Evolutionary conservation across 2,329 filamentous ascomycete genomes (phyloP), one percentile per base, ranked within the genome.

Genomic region (Cercospora sojina): DNA sequence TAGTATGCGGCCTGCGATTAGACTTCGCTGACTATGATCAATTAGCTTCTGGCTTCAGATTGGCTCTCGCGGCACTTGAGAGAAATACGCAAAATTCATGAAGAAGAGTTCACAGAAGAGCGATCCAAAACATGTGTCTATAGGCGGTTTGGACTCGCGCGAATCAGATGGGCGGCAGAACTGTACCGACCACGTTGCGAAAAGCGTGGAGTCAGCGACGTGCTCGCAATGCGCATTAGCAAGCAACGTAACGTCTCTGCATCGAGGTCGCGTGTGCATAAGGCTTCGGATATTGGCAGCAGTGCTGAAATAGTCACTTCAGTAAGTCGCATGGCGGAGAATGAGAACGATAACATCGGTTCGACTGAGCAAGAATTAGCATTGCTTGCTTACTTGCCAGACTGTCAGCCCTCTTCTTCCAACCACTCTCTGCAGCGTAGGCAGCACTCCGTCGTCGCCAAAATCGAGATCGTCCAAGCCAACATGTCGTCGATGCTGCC

Each of bases 391-490:
- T 12, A 80, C 80, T 51, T 78, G 75, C 79, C 80, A 84, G 5
- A 83, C 74, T 1, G 78, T 79, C 38, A 84, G 71, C 0, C 82
- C 82, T 65, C 82, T 75, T 64, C 81, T 76, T 3, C 81, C 82
- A 43, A 79, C 57, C 10, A 93, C 90, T 71, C 90, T 82, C 38
- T 83, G 80, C 55, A 94, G 77, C 7, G 91, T 93, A 67, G 85
- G 82, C 88, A 87, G 90, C 59, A 93, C 82, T 5, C 91, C 91
- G 72, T 93, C 91, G 67, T 91, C 88, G 2, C 82, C 90, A 81
- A 91, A 92, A 75, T 93, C 90, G 75, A 94, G 81, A 78, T 94
- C 91, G 77, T 94, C 91, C 49, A 94, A 80, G 73, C 92, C 93
- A 35, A 94, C 78, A 77, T 94, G 91, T 64, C 83, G 82, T 56